A percentile compares a stretch with the other conserved stretches of the same genome.
These are phyloP conservation scores for Pyrenophora seminiperda DNA, from an alignment of 2,329 filamentous ascomycete species.

Conservation along the genomic window DNA sequence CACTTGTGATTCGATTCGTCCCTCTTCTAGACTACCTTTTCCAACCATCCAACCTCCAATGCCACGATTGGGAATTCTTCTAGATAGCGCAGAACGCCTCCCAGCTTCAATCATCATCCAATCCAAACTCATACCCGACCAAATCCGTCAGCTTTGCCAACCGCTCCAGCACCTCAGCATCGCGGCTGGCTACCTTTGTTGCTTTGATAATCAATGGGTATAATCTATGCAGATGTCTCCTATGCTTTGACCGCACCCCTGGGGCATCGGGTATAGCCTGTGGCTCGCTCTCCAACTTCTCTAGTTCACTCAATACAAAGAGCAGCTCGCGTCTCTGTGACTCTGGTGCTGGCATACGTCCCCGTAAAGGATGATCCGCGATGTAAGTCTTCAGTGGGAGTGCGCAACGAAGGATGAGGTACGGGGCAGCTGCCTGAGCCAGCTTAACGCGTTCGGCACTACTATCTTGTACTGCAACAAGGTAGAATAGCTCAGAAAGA, in stretches of 20 bases:
- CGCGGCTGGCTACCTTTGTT: slow-evolving; percentile 64
- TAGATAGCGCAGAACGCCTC: neutral
- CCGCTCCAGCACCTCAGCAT: slow-evolving; percentile 62
- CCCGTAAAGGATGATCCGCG: slow-evolving; percentile 86
- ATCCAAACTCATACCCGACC: slow-evolving; percentile 48
- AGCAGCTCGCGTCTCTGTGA: slow-evolving; percentile 79
- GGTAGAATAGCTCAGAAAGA: slow-evolving; percentile 69
- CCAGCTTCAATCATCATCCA: slow-evolving; percentile 28
- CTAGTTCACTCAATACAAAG: slow-evolving; percentile 70
- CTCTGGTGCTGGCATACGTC: slow-evolving; percentile 84
- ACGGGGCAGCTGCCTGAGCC: slow-evolving; percentile 76
- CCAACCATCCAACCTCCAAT: neutral
- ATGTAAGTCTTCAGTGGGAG: slow-evolving; percentile 83
- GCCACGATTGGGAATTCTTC: neutral
- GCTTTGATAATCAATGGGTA: slow-evolving; percentile 78
- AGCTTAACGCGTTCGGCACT: slow-evolving; percentile 60
- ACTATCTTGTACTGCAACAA: slow-evolving; percentile 61
- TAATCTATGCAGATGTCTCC: slow-evolving; percentile 78
- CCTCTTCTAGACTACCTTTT: neutral
- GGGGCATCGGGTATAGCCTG: slow-evolving; percentile 65
- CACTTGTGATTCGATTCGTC: neutral
- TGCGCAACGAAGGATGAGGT: slow-evolving; percentile 79
- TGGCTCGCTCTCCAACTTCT: slow-evolving; percentile 70
- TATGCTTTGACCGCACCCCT: slow-evolving; percentile 42
- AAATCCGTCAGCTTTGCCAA: slow-evolving; percentile 49